Conservation (phyloP, 441 rosid species). For the Gossypium trilobum region DNA sequence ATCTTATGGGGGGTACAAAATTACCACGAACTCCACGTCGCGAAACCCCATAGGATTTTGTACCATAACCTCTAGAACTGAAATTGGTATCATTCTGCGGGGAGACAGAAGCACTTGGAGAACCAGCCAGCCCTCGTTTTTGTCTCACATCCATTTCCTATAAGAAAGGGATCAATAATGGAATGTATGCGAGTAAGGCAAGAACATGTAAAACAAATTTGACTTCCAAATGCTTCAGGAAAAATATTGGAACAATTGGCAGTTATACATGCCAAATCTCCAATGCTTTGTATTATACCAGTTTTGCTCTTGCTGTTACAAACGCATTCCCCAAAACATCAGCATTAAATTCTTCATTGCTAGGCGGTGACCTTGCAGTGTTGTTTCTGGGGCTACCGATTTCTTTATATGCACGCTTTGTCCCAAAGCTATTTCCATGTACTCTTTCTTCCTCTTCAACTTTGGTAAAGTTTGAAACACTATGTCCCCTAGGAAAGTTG, state of each 20-base stretch:
- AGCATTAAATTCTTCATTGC: slow-evolving; percentile 33
- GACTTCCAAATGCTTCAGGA: neutral
- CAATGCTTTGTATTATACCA: slow-evolving; percentile 36
- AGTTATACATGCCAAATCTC: slow-evolving; percentile 3
- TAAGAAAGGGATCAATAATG: slow-evolving; percentile 18
- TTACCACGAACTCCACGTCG: slow-evolving; percentile 71
- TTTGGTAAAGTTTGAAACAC: slow-evolving; percentile 22
- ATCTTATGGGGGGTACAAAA: slow-evolving; percentile 81
- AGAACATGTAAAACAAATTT: slow-evolving; percentile 5
- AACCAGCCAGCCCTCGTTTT: slow-evolving; percentile 52
- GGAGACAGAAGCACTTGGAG: slow-evolving; percentile 51
- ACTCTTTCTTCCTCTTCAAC: slow-evolving; percentile 48
- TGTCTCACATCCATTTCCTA: slow-evolving; percentile 81
- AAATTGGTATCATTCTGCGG: slow-evolving; percentile 47
- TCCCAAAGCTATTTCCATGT: slow-evolving; percentile 32
- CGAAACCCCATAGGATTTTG: slow-evolving; percentile 47
- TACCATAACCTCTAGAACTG: slow-evolving; percentile 45
- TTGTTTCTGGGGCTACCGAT: slow-evolving; percentile 34
- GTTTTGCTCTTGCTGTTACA: slow-evolving; percentile 76
- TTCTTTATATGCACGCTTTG: slow-evolving; percentile 54
- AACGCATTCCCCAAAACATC: slow-evolving; percentile 59
- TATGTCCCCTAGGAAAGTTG: slow-evolving; percentile 26
- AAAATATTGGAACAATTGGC: neutral
- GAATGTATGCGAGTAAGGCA: slow-evolving; percentile 7
- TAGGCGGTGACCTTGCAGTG: slow-evolving; percentile 29